Evolutionary conservation across 2,329 filamentous ascomycete genomes (phyloP), one percentile per base, ranked within the genome.

Genomic region (Stromatinia cepivora): DNA sequence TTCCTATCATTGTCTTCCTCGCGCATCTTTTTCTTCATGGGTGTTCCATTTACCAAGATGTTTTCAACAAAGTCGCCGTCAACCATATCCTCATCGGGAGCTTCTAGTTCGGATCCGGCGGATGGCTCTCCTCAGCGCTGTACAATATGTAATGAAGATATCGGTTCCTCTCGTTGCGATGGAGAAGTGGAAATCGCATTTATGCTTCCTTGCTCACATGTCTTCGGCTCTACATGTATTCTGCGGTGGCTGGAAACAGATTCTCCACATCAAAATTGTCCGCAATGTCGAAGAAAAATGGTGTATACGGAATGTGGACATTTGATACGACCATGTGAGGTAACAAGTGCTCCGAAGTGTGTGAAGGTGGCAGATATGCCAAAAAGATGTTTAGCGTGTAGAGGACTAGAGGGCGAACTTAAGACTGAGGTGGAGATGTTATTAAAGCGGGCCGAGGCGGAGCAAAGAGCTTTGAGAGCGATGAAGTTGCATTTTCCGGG

Each of bases 171-270:
- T 0, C 57, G 71, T 1, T 9, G 20, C 10, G 74, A 76, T 57
- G 72, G 70, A 11, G 54, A 39, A 25, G 70, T 64, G 10, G 76
- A 77, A 66, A 62, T 17, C 7, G 67, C 70, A 7, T 65, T 68
- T 31, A 69, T 73, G 13, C 64, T 77, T 6, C 76, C 76, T 1
- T 77, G 76, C 34, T 69, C 69, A 3, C 76, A 77, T 48, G 61
- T 73, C 39, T 77, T 77, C 57, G 76, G 75, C 0, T 70, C 62
- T 17, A 50, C 71, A 28, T 77, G 76, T 48, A 76, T 77, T 20
- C 50, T 66, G 9, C 74, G 73, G 2, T 77, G 76, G 76, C 67
- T 77, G 0, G 67, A 72, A 28, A 67, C 31, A 36, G 71, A 73
- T 10, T 76, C 74, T 20, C 56, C 53, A 0, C 66, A 75, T 52